These are phyloP conservation scores for Naganishia friedmannii DNA, from an alignment of 768 basidiomycete genomes.

Conservation along the genomic window DNA sequence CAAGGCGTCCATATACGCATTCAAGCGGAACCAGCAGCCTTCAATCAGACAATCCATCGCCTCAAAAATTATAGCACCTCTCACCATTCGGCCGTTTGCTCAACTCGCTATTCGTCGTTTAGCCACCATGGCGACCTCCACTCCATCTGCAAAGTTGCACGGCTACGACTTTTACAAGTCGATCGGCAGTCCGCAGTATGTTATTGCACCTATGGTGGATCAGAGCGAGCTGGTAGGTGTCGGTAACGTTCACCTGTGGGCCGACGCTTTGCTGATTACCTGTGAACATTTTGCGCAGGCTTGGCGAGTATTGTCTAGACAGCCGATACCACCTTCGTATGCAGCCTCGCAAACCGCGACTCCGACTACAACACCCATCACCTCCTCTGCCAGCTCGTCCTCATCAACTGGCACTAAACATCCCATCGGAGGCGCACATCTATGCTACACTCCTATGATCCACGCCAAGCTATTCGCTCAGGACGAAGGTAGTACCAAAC, in stretches of 20 bases:
- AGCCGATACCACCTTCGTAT: slow-evolving; percentile 39
- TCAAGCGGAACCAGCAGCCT: too few species aligned
- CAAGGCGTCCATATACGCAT: neutral
- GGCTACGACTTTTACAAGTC: slow-evolving; percentile 83
- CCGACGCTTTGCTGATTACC: neutral
- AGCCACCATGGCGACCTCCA: slow-evolving; percentile 19
- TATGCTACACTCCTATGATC: slow-evolving; percentile 98
- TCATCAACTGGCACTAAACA: slow-evolving; percentile 8
- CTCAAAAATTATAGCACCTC: too few species aligned
- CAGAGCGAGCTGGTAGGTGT: slow-evolving; percentile 84
- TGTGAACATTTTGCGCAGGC: slow-evolving; percentile 58
- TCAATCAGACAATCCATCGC: too few species aligned
- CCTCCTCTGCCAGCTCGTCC: slow-evolving; percentile 19
- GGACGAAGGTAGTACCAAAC: slow-evolving; percentile 5
- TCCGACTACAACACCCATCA: neutral
- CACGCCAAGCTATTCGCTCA: slow-evolving; percentile 65
- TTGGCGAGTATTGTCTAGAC: slow-evolving; percentile 76
- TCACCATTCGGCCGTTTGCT: slow-evolving; percentile 31
- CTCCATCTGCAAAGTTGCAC: slow-evolving; percentile 39
- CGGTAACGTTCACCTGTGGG: neutral
- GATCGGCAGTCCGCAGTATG: slow-evolving; percentile 77
- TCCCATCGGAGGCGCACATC: slow-evolving; percentile 55
- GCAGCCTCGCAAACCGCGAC: slow-evolving; percentile 17
- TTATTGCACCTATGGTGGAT: slow-evolving; percentile 98
- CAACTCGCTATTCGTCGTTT: neutral